Conservation (phyloP, 2,329 filamentous ascomycete genomes). For the Lasiodiplodia gonubiensis region DNA sequence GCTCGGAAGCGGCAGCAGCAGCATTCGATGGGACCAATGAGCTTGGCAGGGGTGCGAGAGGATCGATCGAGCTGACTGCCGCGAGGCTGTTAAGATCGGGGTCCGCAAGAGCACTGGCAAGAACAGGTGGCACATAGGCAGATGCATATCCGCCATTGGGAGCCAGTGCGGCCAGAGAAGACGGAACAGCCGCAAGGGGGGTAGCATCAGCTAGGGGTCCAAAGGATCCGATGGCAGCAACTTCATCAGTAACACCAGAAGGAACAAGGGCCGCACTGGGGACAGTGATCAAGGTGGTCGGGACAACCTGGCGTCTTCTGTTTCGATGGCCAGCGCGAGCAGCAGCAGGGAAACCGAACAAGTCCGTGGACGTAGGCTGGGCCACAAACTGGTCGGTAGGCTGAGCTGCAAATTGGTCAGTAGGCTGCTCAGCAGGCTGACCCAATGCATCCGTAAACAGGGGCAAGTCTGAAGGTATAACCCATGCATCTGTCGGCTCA, state of each 20-base stretch:
- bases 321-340: no score
- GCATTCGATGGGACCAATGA: not conserved
- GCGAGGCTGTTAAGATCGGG: slow-evolving; percentile 6
- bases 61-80: not conserved
- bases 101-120: slow-evolving; percentile 10
- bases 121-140: not conserved
- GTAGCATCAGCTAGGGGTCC: not conserved
- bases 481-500: no score
- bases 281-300: not conserved
- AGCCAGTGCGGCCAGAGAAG: slow-evolving; percentile 13
- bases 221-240: slow-evolving; percentile 2
- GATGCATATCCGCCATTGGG: not conserved
- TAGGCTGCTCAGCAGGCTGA: no score
- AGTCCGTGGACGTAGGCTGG: no score
- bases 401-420: no score
- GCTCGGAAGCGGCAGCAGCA: slow-evolving; percentile 9
- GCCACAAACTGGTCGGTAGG: no score
- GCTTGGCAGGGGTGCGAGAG: not conserved
- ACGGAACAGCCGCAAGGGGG: slow-evolving; percentile 6
- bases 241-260: not conserved
- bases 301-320: not conserved
- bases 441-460: no score
- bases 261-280: not conserved
- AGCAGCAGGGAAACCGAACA: no score
- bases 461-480: no score